Evolutionary conservation across 805 yeast genomes (phyloP), one percentile per base, ranked within the genome.

Genomic region (Candida sithepensis): DNA sequence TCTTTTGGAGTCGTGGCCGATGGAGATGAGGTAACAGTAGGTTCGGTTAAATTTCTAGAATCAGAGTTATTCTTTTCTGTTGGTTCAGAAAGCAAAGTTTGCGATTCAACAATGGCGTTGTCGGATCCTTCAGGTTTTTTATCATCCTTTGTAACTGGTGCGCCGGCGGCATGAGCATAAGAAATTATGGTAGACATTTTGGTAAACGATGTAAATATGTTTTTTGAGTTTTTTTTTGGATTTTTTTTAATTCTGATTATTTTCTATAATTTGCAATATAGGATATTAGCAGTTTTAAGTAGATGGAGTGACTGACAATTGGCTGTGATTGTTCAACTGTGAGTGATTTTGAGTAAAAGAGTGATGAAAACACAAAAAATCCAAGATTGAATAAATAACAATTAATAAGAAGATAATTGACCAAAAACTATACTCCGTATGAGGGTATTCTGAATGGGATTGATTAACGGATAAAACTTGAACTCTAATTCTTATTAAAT

Each of bases 101-200:
- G 21, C 3, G 34, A 22, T 22, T 34, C 38, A 16, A 5, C 18
- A 12, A 10, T n/a, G 38, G 38, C 38, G 21, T 5, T 16, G 12
- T 3, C 18, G 4, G 38, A 34, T 13, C 18, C 38, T 20, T 54
- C 56, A 21, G 42, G 40, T 42, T 43, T 54, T 43, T 47, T 46
- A 21, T 44, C 45, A 18, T 48, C 51, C 24, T 49, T 44, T 19
- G 51, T 39, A 19, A 45, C 52, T 37, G 56, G 51, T 20, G 61
- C 62, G 45, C 61, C 64, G 26, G 67, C 68, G 37, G 66, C 68
- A 47, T 61, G 64, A 12, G 68, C 67, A 42, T 63, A 63, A n/a
- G 68, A 64, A 36, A 63, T 50, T 46, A 54, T 53, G 34, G 66
- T 47, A 23, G 64, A 60, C 61, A 57, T 57, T 39, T 16, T 23